A percentile compares a stretch with the other conserved stretches of the same genome.
These are phyloP conservation scores for Klebsormidium nitens DNA, from an alignment of 139 green algal genomes.

Conservation along the genomic window DNA sequence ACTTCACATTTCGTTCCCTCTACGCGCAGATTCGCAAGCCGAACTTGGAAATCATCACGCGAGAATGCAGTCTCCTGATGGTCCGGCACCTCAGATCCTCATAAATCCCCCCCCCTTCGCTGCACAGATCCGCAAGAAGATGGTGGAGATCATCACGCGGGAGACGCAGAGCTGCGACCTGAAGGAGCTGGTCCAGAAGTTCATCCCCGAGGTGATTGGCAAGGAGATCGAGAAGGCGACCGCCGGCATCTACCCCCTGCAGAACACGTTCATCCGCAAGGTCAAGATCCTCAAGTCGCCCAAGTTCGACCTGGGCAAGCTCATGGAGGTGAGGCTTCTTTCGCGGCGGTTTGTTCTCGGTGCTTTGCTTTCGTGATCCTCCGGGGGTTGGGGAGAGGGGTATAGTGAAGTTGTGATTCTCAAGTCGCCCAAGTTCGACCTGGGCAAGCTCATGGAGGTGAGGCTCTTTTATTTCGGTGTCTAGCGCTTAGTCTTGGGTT, in stretches of 20 bases:
- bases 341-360: constrained; percentile 83
- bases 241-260: constrained; percentile 78
- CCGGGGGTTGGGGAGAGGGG: not conserved
- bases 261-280: constrained; percentile 97
- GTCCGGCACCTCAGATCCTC: no score
- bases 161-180: constrained; percentile 89
- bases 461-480: constrained; percentile 43
- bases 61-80: no score
- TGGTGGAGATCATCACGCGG: constrained; percentile 95
- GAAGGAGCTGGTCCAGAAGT: constrained; percentile 97
- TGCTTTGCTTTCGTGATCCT: constrained; percentile 57
- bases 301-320: constrained; percentile 96
- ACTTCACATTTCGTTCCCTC: no score
- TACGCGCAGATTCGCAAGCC: no score
- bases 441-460: constrained; percentile 98
- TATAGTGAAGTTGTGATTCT: constrained; percentile 59
- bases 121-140: constrained; percentile 89
- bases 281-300: constrained; percentile 97
- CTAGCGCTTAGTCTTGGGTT: no score
- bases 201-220: constrained; percentile 98
- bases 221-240: constrained; percentile 96
- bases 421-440: constrained; percentile 96
- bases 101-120: not conserved
- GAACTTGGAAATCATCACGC: no score
- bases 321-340: constrained; percentile 99